Conservation (phyloP, 768 basidiomycete species). For the Kwoniella dejecticola region DNA sequence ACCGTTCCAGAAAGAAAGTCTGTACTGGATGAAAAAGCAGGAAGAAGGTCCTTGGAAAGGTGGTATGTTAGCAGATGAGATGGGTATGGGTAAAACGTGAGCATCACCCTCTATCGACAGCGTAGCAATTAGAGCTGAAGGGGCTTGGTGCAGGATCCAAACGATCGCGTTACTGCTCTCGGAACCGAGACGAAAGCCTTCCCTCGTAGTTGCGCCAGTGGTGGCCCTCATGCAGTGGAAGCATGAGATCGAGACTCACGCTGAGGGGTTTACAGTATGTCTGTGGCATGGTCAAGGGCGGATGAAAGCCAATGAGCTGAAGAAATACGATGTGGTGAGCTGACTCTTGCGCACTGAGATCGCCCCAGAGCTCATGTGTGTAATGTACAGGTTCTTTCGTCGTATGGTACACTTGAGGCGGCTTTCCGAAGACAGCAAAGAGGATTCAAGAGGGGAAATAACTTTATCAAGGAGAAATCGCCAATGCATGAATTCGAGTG, state of each 20-base stretch:
- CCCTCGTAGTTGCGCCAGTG: constrained; percentile 78
- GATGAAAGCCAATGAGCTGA: constrained; percentile 69
- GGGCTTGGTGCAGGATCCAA: constrained; percentile 74
- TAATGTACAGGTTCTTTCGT: constrained; percentile 43
- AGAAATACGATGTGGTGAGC: constrained; percentile 81
- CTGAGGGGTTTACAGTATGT: constrained; percentile 74
- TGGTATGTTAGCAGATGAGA: constrained; percentile 75
- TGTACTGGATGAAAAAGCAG: constrained; percentile 95
- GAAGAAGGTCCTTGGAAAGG: constrained; percentile 84
- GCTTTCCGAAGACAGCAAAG: constrained; percentile 88
- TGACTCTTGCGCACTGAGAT: background rate
- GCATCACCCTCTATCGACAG: constrained; percentile 14
- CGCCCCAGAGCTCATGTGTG: constrained; percentile 61
- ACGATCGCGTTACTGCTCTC: constrained; percentile 86
- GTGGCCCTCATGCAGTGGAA: constrained; percentile 79
- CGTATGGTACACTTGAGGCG: constrained; percentile 88
- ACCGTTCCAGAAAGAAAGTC: constrained; percentile 92
- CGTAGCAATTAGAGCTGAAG: constrained; percentile 78
- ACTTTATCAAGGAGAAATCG: constrained; percentile 83
- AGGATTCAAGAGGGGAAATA: constrained; percentile 84
- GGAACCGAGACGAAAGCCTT: constrained; percentile 70
- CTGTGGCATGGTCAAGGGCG: constrained; percentile 89
- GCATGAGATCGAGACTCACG: constrained; percentile 86
- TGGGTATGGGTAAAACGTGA: constrained; percentile 65
- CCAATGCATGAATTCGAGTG: constrained; percentile 81